phyloP scores from a whole-genome alignment of 306 rosid species.

The Cicer bijugum region DNA sequence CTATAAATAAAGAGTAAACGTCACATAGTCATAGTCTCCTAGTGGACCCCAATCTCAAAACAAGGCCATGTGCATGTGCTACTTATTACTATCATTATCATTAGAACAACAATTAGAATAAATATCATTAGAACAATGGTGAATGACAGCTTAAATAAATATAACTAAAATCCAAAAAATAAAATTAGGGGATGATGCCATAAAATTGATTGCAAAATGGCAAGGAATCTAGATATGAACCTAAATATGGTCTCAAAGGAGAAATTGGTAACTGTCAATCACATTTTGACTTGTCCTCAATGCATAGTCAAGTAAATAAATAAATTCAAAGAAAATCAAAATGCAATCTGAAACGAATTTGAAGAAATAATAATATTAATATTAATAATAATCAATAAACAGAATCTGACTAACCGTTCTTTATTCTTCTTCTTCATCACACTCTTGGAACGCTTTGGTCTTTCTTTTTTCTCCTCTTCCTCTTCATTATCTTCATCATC shows the following conservation, averaged over 20 bases:
- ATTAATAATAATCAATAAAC: neutral
- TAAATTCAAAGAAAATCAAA: slow-evolving; percentile 13
- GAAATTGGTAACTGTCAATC: slow-evolving; percentile 30
- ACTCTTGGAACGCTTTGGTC: slow-evolving; percentile 43
- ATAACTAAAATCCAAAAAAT: neutral
- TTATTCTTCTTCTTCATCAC: slow-evolving; percentile 49
- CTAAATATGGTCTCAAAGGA: slow-evolving; percentile 13
- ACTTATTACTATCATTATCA: neutral
- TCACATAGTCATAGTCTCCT: neutral
- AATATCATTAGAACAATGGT: slow-evolving; percentile 6
- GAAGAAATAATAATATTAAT: neutral
- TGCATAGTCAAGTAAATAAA: slow-evolving; percentile 14
- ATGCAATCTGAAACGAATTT: slow-evolving; percentile 1
- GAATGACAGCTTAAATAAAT: slow-evolving; percentile 27
- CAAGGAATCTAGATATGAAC: slow-evolving; percentile 22
- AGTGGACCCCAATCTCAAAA: slow-evolving; percentile 46
- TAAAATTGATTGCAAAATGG: slow-evolving; percentile 40
- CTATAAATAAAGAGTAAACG: slow-evolving; percentile 31
- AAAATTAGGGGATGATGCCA: slow-evolving; percentile 18
- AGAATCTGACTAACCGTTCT: slow-evolving; percentile 56
- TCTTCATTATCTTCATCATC: slow-evolving; percentile 23
- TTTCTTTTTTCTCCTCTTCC: slow-evolving; percentile 44
- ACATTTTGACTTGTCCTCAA: slow-evolving; percentile 8
- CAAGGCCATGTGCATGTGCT: slow-evolving; percentile 40
- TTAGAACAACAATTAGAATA: no score